These are phyloP conservation scores for Malassezia obtusa DNA, from an alignment of 1,284 basidiomycete species.

Conservation along the genomic window DNA sequence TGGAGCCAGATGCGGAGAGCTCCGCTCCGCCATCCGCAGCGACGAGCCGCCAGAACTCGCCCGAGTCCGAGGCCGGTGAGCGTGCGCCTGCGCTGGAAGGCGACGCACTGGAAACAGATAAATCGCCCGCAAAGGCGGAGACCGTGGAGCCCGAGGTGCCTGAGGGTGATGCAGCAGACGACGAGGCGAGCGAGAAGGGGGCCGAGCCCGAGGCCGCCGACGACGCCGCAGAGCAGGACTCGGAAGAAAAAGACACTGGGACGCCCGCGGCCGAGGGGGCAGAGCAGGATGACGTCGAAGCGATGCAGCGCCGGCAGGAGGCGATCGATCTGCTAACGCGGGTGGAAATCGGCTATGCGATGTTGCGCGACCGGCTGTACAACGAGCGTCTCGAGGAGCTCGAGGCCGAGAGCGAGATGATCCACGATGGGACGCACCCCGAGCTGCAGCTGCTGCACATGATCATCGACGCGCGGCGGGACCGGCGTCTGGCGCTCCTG, in stretches of 20 bases:
- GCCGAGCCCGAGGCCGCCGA: not conserved
- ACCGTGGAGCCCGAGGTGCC: too few species aligned
- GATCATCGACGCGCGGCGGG: slow-evolving; percentile 47
- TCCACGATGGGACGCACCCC: slow-evolving; percentile 62
- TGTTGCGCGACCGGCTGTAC: slow-evolving; percentile 54
- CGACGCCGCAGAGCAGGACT: slow-evolving; percentile 1
- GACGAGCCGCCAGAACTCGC: slow-evolving; percentile 27
- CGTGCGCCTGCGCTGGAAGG: not conserved
- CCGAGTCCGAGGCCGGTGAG: slow-evolving; percentile 8
- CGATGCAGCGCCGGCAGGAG: slow-evolving; percentile 43
- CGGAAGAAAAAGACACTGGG: slow-evolving; percentile 12
- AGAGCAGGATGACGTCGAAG: slow-evolving; percentile 22
- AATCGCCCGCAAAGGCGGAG: not conserved
- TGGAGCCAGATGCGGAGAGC: slow-evolving; percentile 27
- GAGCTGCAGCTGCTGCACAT: slow-evolving; percentile 66
- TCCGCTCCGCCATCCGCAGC: slow-evolving; percentile 24
- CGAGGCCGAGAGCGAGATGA: slow-evolving; percentile 53
- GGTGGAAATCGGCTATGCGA: slow-evolving; percentile 55
- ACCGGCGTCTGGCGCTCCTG: slow-evolving; percentile 46
- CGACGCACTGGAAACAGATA: not conserved
- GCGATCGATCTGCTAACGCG: slow-evolving; percentile 53
- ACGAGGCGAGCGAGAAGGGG: too few species aligned
- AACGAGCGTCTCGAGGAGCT: slow-evolving; percentile 55
- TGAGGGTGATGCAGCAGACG: too few species aligned
- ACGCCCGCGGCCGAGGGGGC: slow-evolving; percentile 12